Evolutionary conservation across 2,329 filamentous ascomycete species (phyloP).

Genomic region (Penicillium sp.): DNA sequence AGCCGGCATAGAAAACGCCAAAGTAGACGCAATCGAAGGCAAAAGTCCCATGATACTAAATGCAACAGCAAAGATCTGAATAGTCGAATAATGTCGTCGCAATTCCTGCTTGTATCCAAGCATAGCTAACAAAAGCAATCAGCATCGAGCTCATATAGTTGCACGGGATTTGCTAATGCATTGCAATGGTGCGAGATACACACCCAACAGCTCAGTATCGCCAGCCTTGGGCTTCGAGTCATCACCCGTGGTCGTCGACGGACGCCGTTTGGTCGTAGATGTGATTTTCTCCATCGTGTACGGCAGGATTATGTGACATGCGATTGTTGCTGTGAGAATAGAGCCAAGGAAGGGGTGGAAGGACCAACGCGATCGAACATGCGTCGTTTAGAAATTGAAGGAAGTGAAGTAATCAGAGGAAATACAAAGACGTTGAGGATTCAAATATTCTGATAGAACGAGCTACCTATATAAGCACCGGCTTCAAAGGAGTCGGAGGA

Average conservation of each 20-base stretch:
- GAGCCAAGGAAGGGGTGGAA: neutral
- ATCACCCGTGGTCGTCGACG: neutral
- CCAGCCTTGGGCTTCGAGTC: conserved; percentile 12
- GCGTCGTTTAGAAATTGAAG: neutral
- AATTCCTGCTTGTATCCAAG: conserved; percentile 59
- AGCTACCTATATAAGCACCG: neutral
- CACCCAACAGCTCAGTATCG: conserved; percentile 23
- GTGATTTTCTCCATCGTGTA: conserved; percentile 1
- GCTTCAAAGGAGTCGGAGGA: neutral
- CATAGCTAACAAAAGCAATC: conserved; percentile 24
- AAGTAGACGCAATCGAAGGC: conserved; percentile 58
- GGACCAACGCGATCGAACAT: neutral
- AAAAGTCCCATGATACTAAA: conserved; percentile 61
- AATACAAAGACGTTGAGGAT: neutral
- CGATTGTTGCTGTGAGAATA: neutral
- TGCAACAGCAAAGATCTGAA: conserved; percentile 60
- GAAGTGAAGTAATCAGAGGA: neutral
- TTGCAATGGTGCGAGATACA: neutral
- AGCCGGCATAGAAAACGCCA: conserved; percentile 57
- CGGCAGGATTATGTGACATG: neutral
- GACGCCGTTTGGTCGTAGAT: conserved; percentile 4
- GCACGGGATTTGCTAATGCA: neutral
- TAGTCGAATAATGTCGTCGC: conserved; percentile 57
- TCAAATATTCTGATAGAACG: neutral
- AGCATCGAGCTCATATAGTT: neutral